Evolutionary conservation across 2,329 filamentous ascomycete species (phyloP), one percentile per base, ranked within the genome.

Genomic region (Colletotrichum shisoi): DNA sequence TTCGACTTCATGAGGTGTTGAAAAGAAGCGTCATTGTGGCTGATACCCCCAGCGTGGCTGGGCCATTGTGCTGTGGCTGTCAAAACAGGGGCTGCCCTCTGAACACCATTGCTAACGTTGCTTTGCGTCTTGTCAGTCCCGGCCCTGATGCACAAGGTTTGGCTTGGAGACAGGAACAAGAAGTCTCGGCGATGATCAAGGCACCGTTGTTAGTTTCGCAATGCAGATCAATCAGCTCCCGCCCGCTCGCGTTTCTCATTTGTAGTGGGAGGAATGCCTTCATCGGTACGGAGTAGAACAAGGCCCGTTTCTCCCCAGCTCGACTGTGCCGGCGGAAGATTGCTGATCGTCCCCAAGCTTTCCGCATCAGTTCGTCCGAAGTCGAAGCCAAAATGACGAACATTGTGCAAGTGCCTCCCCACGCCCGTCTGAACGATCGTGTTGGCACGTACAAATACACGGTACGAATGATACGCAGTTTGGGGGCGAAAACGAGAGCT

Each of bases 151-250:
- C 27, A 6, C 39, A 44, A 19, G 17, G 21, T 15, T 56, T 56
- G 53, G 17, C 53, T 44, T 21, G 39, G 19, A 42, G 53, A 56
- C 42, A 57, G 54, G 56, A 48, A 48, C 27, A 48, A 39, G 56
- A 48, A 21, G n/a, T 45, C 56, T 39, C 31, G 24, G 44, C n/a
- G 31, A 37, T 19, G 56, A 48, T 58, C 56, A 58, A 58, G 15
- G 56, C 27, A 46, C 39, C 19, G 19, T 31, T 48, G 44, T 39
- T 44, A 31, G 13, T 58, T 44, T 31, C 53, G 24, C 24, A 45
- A 45, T 24, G 40, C n/a, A 17, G 31, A 58, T 27, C 42, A n/a
- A 58, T 27, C 42, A 31, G 40, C 27, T 46, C 31, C 56, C 31
- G 39, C 31, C 56, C 31, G 31, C 56, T 58, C 31, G 24, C 56